These are phyloP conservation scores for Ceratobasidium theobromae DNA, from an alignment of 1,284 basidiomycete species.

Conservation along the genomic window DNA sequence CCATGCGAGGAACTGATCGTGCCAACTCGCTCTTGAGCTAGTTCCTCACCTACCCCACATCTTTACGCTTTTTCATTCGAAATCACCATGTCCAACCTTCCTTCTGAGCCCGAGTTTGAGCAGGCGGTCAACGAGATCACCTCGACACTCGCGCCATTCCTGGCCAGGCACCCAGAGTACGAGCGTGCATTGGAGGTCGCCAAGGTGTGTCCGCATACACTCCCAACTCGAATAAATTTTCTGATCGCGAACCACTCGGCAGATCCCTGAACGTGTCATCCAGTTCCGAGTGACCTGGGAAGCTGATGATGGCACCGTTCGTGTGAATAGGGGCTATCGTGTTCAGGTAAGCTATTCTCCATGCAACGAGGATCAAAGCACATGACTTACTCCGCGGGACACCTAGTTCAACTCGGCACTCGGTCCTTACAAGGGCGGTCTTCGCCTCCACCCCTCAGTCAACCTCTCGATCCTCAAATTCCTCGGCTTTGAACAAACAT, in stretches of 20 bases:
- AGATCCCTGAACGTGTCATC: constrained; percentile 74
- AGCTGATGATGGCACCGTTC: constrained; percentile 65
- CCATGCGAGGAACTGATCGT: background rate
- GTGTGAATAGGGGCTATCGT: constrained; percentile 76
- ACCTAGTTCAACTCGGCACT: constrained; percentile 80
- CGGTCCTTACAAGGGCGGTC: constrained; percentile 82
- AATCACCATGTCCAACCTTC: constrained; percentile 32
- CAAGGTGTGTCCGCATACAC: constrained; percentile 38
- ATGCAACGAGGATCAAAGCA: background rate
- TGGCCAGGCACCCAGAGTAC: constrained; percentile 70
- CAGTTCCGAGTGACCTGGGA: constrained; percentile 83
- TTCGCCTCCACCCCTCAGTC: constrained; percentile 78
- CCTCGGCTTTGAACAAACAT: constrained; percentile 80
- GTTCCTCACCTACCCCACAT: background rate
- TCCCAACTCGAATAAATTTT: background rate
- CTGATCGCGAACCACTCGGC: no score
- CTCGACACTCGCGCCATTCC: constrained; percentile 65
- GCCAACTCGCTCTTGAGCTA: background rate
- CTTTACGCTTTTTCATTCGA: no score
- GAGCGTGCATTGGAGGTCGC: constrained; percentile 69
- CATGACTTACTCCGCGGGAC: no score
- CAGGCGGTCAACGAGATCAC: constrained; percentile 68
- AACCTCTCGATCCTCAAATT: constrained; percentile 86
- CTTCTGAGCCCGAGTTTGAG: constrained; percentile 58
- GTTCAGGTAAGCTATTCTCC: constrained; percentile 55